A percentile compares a stretch with the other conserved stretches of the same genome.
Conservation (phyloP, 192 early-diverging fungal genomes). For the Paraglomus brasilianum region DNA sequence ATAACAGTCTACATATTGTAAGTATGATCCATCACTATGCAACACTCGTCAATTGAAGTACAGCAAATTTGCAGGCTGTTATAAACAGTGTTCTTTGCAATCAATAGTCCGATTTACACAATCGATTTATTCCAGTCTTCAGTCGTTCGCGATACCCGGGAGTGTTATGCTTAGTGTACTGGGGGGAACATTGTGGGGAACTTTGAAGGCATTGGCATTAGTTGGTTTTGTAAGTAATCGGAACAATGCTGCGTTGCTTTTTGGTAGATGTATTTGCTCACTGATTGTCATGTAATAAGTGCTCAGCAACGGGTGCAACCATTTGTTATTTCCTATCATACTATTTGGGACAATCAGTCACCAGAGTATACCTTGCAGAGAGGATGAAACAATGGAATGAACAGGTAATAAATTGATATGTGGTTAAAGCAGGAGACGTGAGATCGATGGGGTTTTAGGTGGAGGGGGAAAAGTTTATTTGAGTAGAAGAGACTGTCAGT, state of each 20-base stretch:
- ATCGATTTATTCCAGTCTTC: constrained; percentile 39
- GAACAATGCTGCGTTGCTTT: background rate
- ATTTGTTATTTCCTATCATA: constrained; percentile 53
- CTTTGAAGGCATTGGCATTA: constrained; percentile 51
- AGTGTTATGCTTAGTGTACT: constrained; percentile 58
- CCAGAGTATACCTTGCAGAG: constrained; percentile 45
- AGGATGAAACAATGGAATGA: constrained; percentile 49
- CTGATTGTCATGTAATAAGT: constrained; percentile 34
- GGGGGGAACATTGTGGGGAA: constrained; percentile 54
- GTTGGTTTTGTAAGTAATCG: constrained; percentile 41
- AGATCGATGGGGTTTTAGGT: constrained; percentile 5
- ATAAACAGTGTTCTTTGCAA: background rate
- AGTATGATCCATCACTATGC: background rate
- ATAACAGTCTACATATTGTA: constrained; percentile 24
- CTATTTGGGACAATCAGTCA: constrained; percentile 46
- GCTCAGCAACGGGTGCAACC: constrained; percentile 49
- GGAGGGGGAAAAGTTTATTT: too few relatives aligned
- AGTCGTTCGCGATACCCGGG: constrained; percentile 59
- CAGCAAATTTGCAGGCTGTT: background rate
- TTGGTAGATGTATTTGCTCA: background rate
- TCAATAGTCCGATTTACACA: too few relatives aligned
- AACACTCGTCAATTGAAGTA: background rate
- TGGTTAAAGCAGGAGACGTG: background rate
- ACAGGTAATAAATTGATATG: constrained; percentile 35
- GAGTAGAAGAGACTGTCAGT: background rate